Base-by-base conservation (phyloP, 306 rosid species). In the Acacia crassicarpa region DNA sequence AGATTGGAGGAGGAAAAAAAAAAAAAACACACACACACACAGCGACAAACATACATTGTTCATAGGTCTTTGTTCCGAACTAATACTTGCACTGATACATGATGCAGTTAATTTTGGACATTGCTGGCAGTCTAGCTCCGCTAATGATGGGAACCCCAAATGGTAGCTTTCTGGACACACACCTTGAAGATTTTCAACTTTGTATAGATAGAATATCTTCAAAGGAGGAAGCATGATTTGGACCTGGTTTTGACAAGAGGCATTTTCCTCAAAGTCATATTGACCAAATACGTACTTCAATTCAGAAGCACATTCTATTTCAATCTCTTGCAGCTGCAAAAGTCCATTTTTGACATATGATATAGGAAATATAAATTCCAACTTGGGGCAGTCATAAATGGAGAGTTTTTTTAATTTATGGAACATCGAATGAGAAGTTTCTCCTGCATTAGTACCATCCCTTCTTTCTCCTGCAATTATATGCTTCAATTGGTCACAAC, bases 291-390 rank as follows among this genome's bases (percentile, higher is more conserved):
- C 20, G 14, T 71, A 59, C 30, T 59, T 80, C 48, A 59, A 2
- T 71, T 38, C 65, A 19, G 49, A 15, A 23, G 78, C 49, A 27
- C 10, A 41, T 62, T 62, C 40, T 17, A 80, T 44, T 0, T 58
- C 19, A 3, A 72, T 12, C 72, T 71, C 63, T n/a, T 59, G 63
- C 48, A 80, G 32, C 15, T 59, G 78, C 23, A 2, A 56, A 59
- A 80, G 72, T 23, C 63, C 78, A 17, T 72, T 14, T 11, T 49
- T 44, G 45, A 46, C 72, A 38, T 14, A 70, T 16, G 67, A 33
- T 65, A 54, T 48, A n/a, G 84, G 74, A 45, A 78, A 67, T n/a
- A 67, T 54, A 46, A 78, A 65, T 44, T 66, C 74, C 51, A 78
- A 33, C 65, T 66, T 78, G 3, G 66, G 65, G 51, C 81, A 78